Evolutionary conservation across 768 basidiomycete species (phyloP), one percentile per base, ranked within the genome.

Genomic region (Tylopilus sp.): DNA sequence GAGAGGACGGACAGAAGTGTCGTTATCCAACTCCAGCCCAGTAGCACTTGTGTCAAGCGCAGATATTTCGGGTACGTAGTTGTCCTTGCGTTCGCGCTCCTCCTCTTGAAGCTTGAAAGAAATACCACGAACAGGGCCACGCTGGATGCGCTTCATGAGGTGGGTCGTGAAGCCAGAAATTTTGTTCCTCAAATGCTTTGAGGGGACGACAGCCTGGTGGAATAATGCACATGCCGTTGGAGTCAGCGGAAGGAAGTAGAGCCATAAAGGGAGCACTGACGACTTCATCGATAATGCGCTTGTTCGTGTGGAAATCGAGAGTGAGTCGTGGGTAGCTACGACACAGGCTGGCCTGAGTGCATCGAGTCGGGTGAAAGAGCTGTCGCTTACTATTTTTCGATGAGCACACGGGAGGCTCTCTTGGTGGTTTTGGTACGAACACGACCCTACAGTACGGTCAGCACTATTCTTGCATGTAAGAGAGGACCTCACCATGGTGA

Each of bases 51-150:
- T 84, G 71, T 95, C 90, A 58, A 99, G 88, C 36, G 97, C 97
- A 47, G 97, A 99, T 35, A 97, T 86, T 68, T 98, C 97, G 57
- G 97, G 97, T 48, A 98, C 95, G 73, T 91, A 98, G 80, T 98
- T 95, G 72, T 99, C 97, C 82, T 98, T 98, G 66, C 95, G 79
- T 76, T 99, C 97, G 56, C 97, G 83, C 77, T 99, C 97, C 75
- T 99, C 97, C 70, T 98, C 97, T 73, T 99, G 97, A 63, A 99
- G 88, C 76, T 98, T 97, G 92, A 98, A 99, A 50, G 97, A 98
- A 72, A 99, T 99, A 64, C 97, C 97, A 59, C 94, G 92, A 58
- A 99, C 97, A 65, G 97, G 97, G 3, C 97, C 97, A 53, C 85
- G 85, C 74, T 97, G 93, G 66, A 99, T 99, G 68, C 97, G 94